Percentiles rank a stretch among this genome's conserved stretches.
Evolutionary conservation across 805 yeast species (phyloP).

Genomic region (Middelhovenomyces tepae): DNA sequence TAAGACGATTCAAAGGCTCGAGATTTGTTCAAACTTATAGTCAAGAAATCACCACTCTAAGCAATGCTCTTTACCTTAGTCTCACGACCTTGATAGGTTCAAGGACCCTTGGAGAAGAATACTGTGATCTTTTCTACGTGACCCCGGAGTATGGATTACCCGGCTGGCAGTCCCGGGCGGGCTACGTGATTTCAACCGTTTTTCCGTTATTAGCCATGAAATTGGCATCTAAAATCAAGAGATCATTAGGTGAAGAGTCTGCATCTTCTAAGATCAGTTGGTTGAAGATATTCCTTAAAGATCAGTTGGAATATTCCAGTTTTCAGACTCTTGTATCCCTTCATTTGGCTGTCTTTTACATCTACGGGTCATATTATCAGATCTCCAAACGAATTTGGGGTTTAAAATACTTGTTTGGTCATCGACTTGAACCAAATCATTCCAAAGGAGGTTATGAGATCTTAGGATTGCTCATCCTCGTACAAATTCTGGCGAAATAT

Average conservation of each 20-base stretch:
- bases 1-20: slow-evolving; percentile 41
- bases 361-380: slow-evolving; percentile 74
- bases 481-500: slow-evolving; percentile 20
- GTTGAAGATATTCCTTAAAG: slow-evolving; percentile 3
- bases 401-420: slow-evolving; percentile 54
- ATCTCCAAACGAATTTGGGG: slow-evolving; percentile 72
- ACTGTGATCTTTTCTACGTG: slow-evolving; percentile 48
- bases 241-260: slow-evolving; percentile 12
- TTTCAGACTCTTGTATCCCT: slow-evolving; percentile 43
- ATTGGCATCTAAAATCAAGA: slow-evolving; percentile 14
- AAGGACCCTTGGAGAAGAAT: slow-evolving; percentile 89
- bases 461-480: slow-evolving; percentile 39
- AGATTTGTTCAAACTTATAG: slow-evolving; percentile 57
- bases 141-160: slow-evolving; percentile 21
- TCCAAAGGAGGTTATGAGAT: slow-evolving; percentile 51
- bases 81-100: slow-evolving; percentile 70
- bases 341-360: slow-evolving; percentile 76
- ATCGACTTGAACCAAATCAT: slow-evolving; percentile 23
- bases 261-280: slow-evolving; percentile 3
- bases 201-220: slow-evolving; percentile 44
- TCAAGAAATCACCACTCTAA: slow-evolving; percentile 48
- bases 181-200: slow-evolving; percentile 51
- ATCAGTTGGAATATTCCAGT: slow-evolving; percentile 9
- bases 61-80: slow-evolving; percentile 55
- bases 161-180: slow-evolving; percentile 34